phyloP scores from a whole-genome alignment of 2,329 filamentous ascomycete genomes.

The Colletotrichum brevisporum region DNA sequence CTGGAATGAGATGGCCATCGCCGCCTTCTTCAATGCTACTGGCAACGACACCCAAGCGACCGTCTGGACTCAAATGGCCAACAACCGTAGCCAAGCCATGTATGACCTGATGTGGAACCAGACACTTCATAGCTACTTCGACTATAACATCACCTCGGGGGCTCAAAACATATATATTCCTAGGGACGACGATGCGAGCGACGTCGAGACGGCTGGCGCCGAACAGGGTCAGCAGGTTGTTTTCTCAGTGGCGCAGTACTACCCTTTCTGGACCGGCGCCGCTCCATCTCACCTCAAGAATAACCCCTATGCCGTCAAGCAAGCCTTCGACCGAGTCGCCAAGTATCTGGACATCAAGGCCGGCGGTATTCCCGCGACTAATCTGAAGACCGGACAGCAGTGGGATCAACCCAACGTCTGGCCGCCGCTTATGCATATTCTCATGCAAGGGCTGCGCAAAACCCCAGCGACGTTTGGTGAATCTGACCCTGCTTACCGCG shows the following conservation, averaged over 20 bases:
- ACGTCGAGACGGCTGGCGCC: constrained; percentile 58
- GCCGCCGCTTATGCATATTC: constrained; percentile 76
- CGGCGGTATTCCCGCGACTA: constrained; percentile 75
- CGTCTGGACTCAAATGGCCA: constrained; percentile 65
- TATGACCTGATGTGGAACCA: constrained; percentile 75
- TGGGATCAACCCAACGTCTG: constrained; percentile 81
- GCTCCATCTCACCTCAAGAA: constrained; percentile 69
- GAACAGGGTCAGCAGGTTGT: constrained; percentile 69
- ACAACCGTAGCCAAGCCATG: constrained; percentile 72
- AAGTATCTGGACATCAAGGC: constrained; percentile 64
- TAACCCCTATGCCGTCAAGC: constrained; percentile 70
- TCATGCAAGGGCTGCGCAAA: constrained; percentile 73
- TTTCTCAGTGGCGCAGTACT: constrained; percentile 73
- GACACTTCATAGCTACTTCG: constrained; percentile 75
- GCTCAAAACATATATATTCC: constrained; percentile 69
- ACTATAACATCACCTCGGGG: constrained; percentile 75
- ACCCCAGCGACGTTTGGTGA: constrained; percentile 69
- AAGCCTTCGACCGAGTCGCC: constrained; percentile 67
- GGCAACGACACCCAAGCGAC: constrained; percentile 66
- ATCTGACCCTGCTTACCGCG: constrained; percentile 67
- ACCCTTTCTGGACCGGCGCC: constrained; percentile 79
- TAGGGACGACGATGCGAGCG: constrained; percentile 60
- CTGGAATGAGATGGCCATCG: constrained; percentile 73
- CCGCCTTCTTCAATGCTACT: constrained; percentile 64
- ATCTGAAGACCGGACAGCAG: constrained; percentile 73